phyloP scores from a whole-genome alignment of 495 filamentous ascomycete species.

The Penicillium verhagenii region DNA sequence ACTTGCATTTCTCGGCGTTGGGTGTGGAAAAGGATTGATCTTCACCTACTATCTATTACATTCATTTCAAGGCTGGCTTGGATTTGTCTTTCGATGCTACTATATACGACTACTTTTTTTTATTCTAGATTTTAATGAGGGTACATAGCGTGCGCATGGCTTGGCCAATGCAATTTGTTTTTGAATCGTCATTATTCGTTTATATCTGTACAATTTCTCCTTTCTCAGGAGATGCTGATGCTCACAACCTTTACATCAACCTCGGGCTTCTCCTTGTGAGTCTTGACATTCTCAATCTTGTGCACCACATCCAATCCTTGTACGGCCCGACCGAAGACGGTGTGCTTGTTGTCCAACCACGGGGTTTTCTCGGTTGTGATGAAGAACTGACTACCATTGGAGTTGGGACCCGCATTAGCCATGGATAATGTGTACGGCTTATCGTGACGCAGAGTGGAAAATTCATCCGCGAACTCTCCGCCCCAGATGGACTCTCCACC shows the following conservation, averaged over 20 bases:
- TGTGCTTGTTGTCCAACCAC: slow-evolving; percentile 96
- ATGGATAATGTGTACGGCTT: slow-evolving; percentile 95
- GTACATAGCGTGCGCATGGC: not conserved
- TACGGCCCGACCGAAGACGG: slow-evolving; percentile 87
- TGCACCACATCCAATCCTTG: slow-evolving; percentile 94
- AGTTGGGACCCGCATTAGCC: slow-evolving; percentile 91
- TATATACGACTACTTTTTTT: not conserved
- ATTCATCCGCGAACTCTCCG: slow-evolving; percentile 92
- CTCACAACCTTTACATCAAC: slow-evolving; percentile 97
- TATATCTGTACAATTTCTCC: not conserved
- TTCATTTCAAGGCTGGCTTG: not conserved
- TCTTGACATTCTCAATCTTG: slow-evolving; percentile 88
- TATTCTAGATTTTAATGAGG: not conserved
- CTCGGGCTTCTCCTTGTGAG: slow-evolving; percentile 94
- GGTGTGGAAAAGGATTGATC: not conserved
- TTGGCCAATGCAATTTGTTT: not conserved
- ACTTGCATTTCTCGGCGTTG: slow-evolving; percentile 10
- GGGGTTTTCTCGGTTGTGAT: slow-evolving; percentile 96
- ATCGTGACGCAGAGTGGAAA: slow-evolving; percentile 87
- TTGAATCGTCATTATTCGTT: slow-evolving; percentile 4
- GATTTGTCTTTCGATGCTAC: not conserved
- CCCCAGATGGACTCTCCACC: slow-evolving; percentile 98
- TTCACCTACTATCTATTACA: not conserved
- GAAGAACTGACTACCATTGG: slow-evolving; percentile 88
- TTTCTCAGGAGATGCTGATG: slow-evolving; percentile 50